These are phyloP conservation scores for Monosporozyma aerobia DNA, from an alignment of 805 yeast genomes.

Conservation along the genomic window DNA sequence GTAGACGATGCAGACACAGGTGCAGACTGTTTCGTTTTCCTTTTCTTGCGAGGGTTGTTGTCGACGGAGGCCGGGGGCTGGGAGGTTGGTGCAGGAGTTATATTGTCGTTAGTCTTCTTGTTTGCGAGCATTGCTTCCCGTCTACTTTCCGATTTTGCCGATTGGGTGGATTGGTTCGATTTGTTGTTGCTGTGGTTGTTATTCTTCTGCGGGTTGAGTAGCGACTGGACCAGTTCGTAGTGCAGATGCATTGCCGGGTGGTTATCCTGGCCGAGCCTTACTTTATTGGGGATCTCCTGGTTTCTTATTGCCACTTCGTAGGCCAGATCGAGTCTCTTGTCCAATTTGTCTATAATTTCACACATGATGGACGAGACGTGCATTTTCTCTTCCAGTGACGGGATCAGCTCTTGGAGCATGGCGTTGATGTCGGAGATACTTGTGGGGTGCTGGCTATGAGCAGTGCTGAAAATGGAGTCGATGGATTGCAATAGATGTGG, in stretches of 20 bases:
- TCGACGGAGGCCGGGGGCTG: neutral
- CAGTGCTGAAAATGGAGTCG: slow-evolving; percentile 10
- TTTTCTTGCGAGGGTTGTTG: neutral
- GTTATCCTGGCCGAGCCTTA: slow-evolving; percentile 68
- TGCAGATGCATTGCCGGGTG: slow-evolving; percentile 76
- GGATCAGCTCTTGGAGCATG: slow-evolving; percentile 60
- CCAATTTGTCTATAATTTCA: slow-evolving; percentile 60
- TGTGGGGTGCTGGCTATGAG: slow-evolving; percentile 11
- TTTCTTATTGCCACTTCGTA: slow-evolving; percentile 62
- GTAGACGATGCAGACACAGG: neutral
- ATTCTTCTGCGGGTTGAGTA: slow-evolving; percentile 5
- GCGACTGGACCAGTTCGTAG: slow-evolving; percentile 28
- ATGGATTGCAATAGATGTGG: slow-evolving; percentile 49
- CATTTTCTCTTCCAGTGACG: slow-evolving; percentile 93
- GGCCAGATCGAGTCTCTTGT: slow-evolving; percentile 69
- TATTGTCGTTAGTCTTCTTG: slow-evolving; percentile 12
- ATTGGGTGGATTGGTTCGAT: slow-evolving; percentile 46
- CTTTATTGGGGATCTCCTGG: slow-evolving; percentile 67
- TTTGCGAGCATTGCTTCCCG: slow-evolving; percentile 90
- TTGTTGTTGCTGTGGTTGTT: slow-evolving; percentile 1
- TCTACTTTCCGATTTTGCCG: slow-evolving; percentile 73
- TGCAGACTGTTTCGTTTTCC: neutral
- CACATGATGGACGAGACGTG: slow-evolving; percentile 90
- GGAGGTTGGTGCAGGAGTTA: too few relatives aligned
- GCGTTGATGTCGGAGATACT: slow-evolving; percentile 30